Percentiles rank a stretch among this genome's conserved stretches.
phyloP scores from a whole-genome alignment of 2,329 filamentous ascomycete genomes.

The Aspergillus bombycis region DNA sequence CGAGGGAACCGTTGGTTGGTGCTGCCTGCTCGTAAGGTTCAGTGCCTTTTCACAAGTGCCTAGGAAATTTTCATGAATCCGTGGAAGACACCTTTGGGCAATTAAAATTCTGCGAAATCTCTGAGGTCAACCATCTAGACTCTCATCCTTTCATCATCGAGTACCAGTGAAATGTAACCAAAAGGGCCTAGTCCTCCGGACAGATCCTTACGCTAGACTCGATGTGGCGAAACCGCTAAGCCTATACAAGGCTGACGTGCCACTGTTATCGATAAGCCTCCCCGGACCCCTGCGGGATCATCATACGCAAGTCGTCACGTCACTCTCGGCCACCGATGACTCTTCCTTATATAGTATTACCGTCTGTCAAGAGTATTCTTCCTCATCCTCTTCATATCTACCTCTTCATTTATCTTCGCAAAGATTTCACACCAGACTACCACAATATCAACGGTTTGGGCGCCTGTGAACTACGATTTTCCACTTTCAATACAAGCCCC shows the following conservation, averaged over 20 bases:
- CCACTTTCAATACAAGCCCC: constrained; percentile 15
- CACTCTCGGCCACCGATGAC: constrained; percentile 15
- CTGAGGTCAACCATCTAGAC: background rate
- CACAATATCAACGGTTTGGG: background rate
- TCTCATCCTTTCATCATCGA: constrained; percentile 21
- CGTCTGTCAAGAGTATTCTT: background rate
- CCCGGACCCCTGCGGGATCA: constrained; percentile 28
- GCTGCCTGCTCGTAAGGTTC: background rate
- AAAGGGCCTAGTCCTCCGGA: constrained; percentile 21
- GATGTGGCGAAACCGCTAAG: constrained; percentile 7
- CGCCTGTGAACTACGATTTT: constrained; percentile 1
- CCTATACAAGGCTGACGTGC: constrained; percentile 4
- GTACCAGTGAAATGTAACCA: constrained; percentile 20
- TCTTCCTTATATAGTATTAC: background rate
- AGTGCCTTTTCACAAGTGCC: background rate
- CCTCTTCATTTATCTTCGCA: background rate
- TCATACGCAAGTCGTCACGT: constrained; percentile 38
- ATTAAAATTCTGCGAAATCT: background rate
- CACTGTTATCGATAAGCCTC: constrained; percentile 28
- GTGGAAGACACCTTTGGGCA: background rate
- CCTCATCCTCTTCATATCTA: background rate
- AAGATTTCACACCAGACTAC: constrained; percentile 1
- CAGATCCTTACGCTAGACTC: constrained; percentile 17
- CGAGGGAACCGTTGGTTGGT: background rate
- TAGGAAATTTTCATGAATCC: background rate